These are phyloP conservation scores for Pyrenophora teres DNA, from an alignment of 2,329 filamentous ascomycete species.

Conservation along the genomic window DNA sequence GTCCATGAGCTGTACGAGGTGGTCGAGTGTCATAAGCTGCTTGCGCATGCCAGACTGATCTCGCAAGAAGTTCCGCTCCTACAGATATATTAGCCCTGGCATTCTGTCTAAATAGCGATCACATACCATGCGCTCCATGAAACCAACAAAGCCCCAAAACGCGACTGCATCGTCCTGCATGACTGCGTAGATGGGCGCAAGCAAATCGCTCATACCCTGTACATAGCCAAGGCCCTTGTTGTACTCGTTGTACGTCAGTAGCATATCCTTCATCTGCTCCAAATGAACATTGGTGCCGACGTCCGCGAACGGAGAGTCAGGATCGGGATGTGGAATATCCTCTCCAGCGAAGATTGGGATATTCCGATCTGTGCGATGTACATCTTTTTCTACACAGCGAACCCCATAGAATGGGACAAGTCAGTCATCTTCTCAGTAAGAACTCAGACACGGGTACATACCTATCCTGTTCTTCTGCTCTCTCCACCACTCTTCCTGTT, in stretches of 20 bases:
- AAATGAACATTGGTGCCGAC: constrained; percentile 95
- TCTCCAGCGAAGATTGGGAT: constrained; percentile 96
- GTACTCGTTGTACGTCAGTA: constrained; percentile 97
- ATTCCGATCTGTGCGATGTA: constrained; percentile 92
- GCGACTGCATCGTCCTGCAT: constrained; percentile 96
- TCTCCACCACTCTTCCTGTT: constrained; percentile 93
- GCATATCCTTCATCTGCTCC: constrained; percentile 99
- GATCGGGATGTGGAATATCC: constrained; percentile 94
- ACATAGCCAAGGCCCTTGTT: constrained; percentile 96
- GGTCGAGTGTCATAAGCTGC: constrained; percentile 87
- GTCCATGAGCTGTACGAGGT: constrained; percentile 95
- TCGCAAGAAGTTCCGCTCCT: constrained; percentile 90
- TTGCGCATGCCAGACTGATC: constrained; percentile 96
- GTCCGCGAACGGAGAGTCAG: constrained; percentile 90
- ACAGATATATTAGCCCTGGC: constrained; percentile 11
- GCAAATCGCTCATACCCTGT: constrained; percentile 96
- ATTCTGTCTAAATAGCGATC: too few relatives aligned
- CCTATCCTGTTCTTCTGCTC: constrained; percentile 93
- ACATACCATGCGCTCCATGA: constrained; percentile 89
- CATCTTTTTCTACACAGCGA: constrained; percentile 83
- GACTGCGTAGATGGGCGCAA: constrained; percentile 94
- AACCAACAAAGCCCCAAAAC: constrained; percentile 94
- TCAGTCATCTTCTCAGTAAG: constrained; percentile 42
- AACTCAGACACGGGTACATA: constrained; percentile 55
- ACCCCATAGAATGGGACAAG: constrained; percentile 60